A percentile compares a stretch with the other conserved stretches of the same genome.
Evolutionary conservation across 2,329 filamentous ascomycete species (phyloP).

Genomic region (Furcasterigmium furcatum): DNA sequence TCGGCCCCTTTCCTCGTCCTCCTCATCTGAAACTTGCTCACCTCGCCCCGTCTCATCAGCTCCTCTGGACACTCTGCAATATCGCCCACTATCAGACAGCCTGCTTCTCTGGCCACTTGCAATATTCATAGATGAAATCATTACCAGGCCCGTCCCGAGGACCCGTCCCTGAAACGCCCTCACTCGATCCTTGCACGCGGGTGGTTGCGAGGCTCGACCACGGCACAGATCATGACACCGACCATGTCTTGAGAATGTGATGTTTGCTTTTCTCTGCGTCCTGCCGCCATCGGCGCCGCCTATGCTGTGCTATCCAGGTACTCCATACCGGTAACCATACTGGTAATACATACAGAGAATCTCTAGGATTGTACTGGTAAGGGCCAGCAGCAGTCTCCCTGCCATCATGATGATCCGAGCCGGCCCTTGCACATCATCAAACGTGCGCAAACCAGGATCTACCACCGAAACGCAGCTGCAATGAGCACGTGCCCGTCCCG

Average conservation of each 20-base stretch:
- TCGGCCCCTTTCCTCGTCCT: constrained; percentile 4
- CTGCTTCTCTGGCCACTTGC: no score
- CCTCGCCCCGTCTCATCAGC: neutral
- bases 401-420: no score
- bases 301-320: neutral
- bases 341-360: no score
- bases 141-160: constrained; percentile 3
- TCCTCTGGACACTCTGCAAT: constrained; percentile 2
- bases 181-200: neutral
- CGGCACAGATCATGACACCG: neutral
- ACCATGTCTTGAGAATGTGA: neutral
- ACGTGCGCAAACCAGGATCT: no score
- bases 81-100: no score
- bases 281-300: neutral
- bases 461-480: no score
- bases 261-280: neutral
- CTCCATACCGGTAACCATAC: no score
- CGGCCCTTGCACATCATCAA: no score
- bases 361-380: no score
- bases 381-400: no score
- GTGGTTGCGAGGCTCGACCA: neutral
- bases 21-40: constrained; percentile 15
- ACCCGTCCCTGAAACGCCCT: neutral
- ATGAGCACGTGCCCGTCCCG: no score
- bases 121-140: constrained; percentile 3